Base-by-base conservation (phyloP, 73 alveolate genomes). In the Blepharisma stoltei region DNA sequence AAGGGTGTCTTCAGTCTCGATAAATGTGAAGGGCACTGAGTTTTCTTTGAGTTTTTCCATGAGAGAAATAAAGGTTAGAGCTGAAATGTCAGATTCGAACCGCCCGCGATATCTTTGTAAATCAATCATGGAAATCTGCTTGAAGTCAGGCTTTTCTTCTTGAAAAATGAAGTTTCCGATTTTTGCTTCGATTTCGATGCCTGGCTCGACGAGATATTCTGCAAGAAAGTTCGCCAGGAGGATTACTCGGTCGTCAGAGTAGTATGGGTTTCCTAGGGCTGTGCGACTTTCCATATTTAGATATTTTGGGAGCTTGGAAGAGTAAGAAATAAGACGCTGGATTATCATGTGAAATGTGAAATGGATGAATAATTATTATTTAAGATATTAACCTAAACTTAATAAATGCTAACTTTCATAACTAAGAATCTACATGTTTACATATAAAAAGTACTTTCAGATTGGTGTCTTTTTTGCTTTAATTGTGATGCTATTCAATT, bases 271-370 rank as follows among this genome's bases (percentile, higher is more conserved):
- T 50, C 65, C 65, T 11, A 50, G 21, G 65, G 21, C 21, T 14
- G 65, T 50, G 65, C 65, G 65, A 50, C 65, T 50, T 50, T 50
- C 65, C 65, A 50, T 50, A 14, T 50, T 14, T 50, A 50, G 41
- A 32, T 32, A 32, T 32, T 32, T 32, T 32, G 41, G 41, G 41
- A 32, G 41, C 41, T 32, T 32, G 41, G 41, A 32, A 3, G 41
- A 32, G 41, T 32, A 3, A 32, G 41, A 32, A 32, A 32, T 32
- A 32, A 32, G 41, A 3, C 41, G 41, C 41, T 32, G 41, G 41
- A 32, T 32, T 32, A 32, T 32, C 41, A 32, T 32, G 41, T 1
- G 41, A 32, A 32, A 3, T 0, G 3, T 32, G 41, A 32, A 32
- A 32, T 32, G 41, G 41, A 32, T 32, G 41, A 32, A 32, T 32